phyloP scores from a whole-genome alignment of 345 rosid species.

The Syzygium aromaticum region DNA sequence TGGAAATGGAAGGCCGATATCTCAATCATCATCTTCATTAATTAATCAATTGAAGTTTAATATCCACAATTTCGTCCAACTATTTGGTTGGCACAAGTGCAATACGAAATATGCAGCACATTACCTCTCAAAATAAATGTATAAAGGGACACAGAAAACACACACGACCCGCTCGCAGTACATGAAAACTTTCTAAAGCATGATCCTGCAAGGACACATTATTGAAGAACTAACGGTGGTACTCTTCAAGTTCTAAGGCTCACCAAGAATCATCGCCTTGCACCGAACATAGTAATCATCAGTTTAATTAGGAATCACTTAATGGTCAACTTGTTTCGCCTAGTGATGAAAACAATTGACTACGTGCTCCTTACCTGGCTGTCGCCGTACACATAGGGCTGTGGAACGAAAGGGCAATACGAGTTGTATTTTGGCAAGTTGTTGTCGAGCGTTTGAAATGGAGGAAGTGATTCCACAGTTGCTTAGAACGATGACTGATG shows the following conservation, averaged over 20 bases:
- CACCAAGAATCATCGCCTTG: neutral
- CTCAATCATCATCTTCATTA: neutral
- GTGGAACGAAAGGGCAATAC: neutral
- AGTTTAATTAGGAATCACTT: neutral
- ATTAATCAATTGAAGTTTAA: neutral
- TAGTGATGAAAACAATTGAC: accelerated
- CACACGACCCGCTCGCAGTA: neutral
- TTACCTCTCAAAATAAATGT: neutral
- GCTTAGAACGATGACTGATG: neutral
- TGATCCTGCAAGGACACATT: neutral
- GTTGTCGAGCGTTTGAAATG: neutral
- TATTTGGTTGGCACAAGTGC: neutral
- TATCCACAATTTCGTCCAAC: neutral
- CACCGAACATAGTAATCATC: neutral
- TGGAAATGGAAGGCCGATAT: neutral
- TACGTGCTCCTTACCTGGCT: neutral
- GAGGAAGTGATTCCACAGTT: neutral
- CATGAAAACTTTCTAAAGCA: neutral
- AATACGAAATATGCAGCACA: neutral
- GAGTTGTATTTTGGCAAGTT: neutral
- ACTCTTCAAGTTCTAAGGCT: neutral
- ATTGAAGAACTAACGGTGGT: neutral
- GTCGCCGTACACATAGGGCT: neutral
- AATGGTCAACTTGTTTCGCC: neutral
- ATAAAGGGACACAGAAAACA: neutral